phyloP scores from a whole-genome alignment of 371 early-diverging fungal genomes.

The Nosema muscidifuracis region DNA sequence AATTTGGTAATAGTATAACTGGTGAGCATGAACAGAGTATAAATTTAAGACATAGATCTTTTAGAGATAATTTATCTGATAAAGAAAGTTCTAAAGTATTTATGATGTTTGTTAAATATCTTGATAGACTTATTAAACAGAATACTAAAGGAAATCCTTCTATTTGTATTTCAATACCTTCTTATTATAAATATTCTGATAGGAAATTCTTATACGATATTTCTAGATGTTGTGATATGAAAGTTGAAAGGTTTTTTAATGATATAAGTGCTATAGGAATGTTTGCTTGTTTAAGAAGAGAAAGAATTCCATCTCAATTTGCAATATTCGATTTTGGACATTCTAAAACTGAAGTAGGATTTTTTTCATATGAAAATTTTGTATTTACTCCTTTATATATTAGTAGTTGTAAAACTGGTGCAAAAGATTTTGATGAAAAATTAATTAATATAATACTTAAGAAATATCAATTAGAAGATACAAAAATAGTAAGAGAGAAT shows the following conservation, averaged over 20 bases:
- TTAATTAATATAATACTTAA: conserved; percentile 32
- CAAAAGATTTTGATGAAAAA: conserved; percentile 52
- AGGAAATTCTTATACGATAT: conserved; percentile 34
- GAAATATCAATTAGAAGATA: conserved; percentile 41
- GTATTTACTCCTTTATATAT: conserved; percentile 29
- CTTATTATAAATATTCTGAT: conserved; percentile 39
- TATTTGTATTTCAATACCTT: conserved; percentile 40
- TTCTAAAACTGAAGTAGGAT: conserved; percentile 40
- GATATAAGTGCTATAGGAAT: conserved; percentile 46
- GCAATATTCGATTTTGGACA: conserved; percentile 55
- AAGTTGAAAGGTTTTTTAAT: conserved; percentile 33
- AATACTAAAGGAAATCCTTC: conserved; percentile 25
- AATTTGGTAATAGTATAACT: conserved; percentile 52
- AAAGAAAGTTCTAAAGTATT: not conserved
- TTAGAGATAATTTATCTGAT: conserved; percentile 22
- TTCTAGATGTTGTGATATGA: conserved; percentile 18
- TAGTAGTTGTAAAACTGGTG: conserved; percentile 38
- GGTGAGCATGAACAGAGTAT: conserved; percentile 26
- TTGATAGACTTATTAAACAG: conserved; percentile 32
- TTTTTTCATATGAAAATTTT: conserved; percentile 44
- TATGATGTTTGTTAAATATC: conserved; percentile 52
- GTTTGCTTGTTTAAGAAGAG: conserved; percentile 35
- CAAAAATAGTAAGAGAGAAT: conserved; percentile 23
- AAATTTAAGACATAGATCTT: conserved; percentile 32
- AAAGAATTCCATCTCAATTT: conserved; percentile 33